Percentiles rank a stretch among this genome's conserved stretches.
phyloP scores from a whole-genome alignment of 2,329 filamentous ascomycete species.

The Penicillium sp. region DNA sequence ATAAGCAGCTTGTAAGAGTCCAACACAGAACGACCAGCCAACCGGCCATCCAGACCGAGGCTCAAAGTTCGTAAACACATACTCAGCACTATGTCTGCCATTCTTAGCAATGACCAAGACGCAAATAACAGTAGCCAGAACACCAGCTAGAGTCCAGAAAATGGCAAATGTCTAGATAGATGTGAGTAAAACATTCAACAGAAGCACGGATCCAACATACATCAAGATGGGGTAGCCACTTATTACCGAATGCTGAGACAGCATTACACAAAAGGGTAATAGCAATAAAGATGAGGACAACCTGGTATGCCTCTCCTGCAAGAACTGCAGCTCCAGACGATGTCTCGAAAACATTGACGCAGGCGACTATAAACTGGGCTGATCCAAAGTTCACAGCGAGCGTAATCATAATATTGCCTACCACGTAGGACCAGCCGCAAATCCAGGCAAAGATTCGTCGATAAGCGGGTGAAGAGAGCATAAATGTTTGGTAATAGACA shows the following conservation, averaged over 20 bases:
- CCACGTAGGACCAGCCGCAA: slow-evolving; percentile 71
- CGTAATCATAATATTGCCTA: slow-evolving; percentile 77
- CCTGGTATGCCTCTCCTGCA: slow-evolving; percentile 61
- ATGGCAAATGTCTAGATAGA: slow-evolving; percentile 67
- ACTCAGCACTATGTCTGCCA: slow-evolving; percentile 61
- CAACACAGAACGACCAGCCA: slow-evolving; percentile 71
- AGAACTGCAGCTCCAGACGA: slow-evolving; percentile 52
- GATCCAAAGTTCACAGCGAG: slow-evolving; percentile 73
- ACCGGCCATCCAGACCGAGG: slow-evolving; percentile 67
- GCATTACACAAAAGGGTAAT: slow-evolving; percentile 61
- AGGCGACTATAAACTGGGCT: slow-evolving; percentile 55
- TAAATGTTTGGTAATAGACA: slow-evolving; percentile 69
- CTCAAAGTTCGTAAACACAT: slow-evolving; percentile 58
- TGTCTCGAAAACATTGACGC: slow-evolving; percentile 56
- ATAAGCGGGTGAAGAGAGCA: slow-evolving; percentile 63
- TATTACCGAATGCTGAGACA: slow-evolving; percentile 54
- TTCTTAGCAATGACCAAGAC: slow-evolving; percentile 68
- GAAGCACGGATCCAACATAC: slow-evolving; percentile 49
- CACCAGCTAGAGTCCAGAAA: slow-evolving; percentile 65
- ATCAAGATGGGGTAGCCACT: slow-evolving; percentile 61
- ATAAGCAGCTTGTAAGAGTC: slow-evolving; percentile 65
- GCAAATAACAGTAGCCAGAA: slow-evolving; percentile 65
- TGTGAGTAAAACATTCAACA: slow-evolving; percentile 48
- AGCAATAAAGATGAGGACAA: slow-evolving; percentile 68
- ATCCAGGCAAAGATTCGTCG: slow-evolving; percentile 67